Conservation (phyloP, 306 rosid genomes). For the Urtica urens region DNA sequence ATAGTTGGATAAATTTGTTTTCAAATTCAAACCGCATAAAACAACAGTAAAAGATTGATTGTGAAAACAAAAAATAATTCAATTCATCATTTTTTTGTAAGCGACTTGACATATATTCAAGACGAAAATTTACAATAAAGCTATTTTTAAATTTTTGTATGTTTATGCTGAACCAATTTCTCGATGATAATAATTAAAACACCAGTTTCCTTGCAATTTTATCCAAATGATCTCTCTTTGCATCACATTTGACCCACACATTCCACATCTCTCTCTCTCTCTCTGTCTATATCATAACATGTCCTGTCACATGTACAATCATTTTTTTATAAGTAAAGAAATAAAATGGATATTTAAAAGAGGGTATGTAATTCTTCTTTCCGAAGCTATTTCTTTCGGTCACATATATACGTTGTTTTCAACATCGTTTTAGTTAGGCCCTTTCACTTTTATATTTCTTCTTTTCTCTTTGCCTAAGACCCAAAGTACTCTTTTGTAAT, state of each 20-base stretch:
- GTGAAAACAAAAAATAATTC: no score
- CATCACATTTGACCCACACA: conserved; percentile 9
- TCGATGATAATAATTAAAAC: no score
- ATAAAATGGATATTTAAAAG: background rate
- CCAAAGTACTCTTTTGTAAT: conserved; percentile 24
- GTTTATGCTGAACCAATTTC: no score
- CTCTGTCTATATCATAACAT: background rate
- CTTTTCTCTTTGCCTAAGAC: conserved; percentile 20
- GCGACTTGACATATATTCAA: no score
- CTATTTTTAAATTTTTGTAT: no score
- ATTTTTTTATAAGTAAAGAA: background rate
- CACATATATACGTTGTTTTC: background rate
- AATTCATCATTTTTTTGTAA: no score
- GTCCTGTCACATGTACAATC: background rate
- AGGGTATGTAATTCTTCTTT: background rate
- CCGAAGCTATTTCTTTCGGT: conserved; percentile 19
- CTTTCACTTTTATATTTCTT: background rate
- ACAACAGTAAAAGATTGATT: no score
- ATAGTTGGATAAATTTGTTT: no score
- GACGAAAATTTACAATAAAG: no score
- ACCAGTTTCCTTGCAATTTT: background rate
- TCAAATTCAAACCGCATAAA: no score
- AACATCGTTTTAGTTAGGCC: background rate
- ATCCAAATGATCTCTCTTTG: background rate
- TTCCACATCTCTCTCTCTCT: conserved; percentile 2